A percentile compares a stretch with the other conserved stretches of the same genome.
Evolutionary conservation across 768 basidiomycete genomes (phyloP).

Genomic region (Mycena haematopus): DNA sequence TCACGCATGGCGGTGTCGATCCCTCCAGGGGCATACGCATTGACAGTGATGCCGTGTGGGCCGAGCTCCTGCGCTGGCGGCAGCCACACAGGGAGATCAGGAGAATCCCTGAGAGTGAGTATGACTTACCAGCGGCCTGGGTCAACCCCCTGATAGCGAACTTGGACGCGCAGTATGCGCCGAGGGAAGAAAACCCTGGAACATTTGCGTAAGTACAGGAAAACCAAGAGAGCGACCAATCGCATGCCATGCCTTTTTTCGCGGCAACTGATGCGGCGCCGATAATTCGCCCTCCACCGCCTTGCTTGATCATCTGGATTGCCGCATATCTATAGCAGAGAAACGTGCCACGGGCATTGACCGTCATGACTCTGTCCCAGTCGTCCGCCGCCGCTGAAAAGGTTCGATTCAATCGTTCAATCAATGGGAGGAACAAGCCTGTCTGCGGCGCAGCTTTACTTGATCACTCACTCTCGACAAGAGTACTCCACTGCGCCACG

Average conservation of each 20-base stretch:
- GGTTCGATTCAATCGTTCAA: background rate
- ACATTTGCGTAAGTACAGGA: background rate
- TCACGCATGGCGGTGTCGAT: slow-evolving; percentile 31
- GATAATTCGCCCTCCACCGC: slow-evolving; percentile 45
- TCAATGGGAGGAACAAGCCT: background rate
- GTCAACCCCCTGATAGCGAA: slow-evolving; percentile 32
- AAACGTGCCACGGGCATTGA: slow-evolving; percentile 44
- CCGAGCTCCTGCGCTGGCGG: slow-evolving; percentile 32
- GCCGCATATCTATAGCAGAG: slow-evolving; percentile 48
- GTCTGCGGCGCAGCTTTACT: too few species aligned
- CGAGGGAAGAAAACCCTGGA: slow-evolving; percentile 16
- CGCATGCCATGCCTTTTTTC: slow-evolving; percentile 12
- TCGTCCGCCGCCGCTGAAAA: slow-evolving; percentile 27
- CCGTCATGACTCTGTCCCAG: slow-evolving; percentile 35
- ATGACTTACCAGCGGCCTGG: slow-evolving; percentile 6
- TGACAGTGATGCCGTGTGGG: slow-evolving; percentile 35
- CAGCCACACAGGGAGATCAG: background rate
- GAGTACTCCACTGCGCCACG: slow-evolving; percentile 8
- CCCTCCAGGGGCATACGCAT: slow-evolving; percentile 35
- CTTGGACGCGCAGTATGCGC: slow-evolving; percentile 38
- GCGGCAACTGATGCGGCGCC: slow-evolving; percentile 34
- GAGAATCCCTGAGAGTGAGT: background rate
- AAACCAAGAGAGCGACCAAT: too few species aligned
- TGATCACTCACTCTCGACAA: slow-evolving; percentile 24
- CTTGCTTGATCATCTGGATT: slow-evolving; percentile 45